phyloP scores from a whole-genome alignment of 148 eudicot genomes.

The Diospyros lotus region DNA sequence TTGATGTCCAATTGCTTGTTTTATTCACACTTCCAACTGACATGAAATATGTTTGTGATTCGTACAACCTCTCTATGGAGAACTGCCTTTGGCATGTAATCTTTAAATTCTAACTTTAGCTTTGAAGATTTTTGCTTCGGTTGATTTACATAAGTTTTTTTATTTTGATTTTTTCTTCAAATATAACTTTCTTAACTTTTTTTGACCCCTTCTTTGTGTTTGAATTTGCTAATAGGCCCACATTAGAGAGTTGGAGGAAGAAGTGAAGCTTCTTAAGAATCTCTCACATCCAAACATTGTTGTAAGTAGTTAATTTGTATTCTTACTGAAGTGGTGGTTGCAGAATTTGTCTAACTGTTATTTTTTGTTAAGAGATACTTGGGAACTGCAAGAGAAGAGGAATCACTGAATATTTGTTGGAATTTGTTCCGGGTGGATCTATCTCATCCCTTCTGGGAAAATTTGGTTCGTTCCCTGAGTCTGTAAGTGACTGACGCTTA shows the following conservation, averaged over 20 bases:
- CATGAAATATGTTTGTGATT: not conserved
- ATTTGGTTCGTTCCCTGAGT: conserved; percentile 93
- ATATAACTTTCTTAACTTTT: not conserved
- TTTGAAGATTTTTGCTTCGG: not conserved
- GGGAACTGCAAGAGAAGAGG: conserved; percentile 91
- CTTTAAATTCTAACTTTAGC: not conserved
- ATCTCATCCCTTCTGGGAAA: conserved; percentile 85
- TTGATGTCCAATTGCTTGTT: not conserved
- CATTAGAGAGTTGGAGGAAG: conserved; percentile 87
- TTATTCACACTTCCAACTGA: not conserved
- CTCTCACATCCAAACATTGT: conserved; percentile 91
- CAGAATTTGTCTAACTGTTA: conserved; percentile 2
- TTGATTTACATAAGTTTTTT: not conserved
- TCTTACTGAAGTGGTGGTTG: not conserved
- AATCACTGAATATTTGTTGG: conserved; percentile 83
- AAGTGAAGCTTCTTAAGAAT: conserved; percentile 89
- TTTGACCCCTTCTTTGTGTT: not conserved
- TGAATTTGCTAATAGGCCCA: conserved; percentile 52
- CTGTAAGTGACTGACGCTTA: conserved; percentile 47
- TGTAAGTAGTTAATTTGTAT: conserved; percentile 38
- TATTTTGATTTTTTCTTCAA: not conserved
- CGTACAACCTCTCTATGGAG: not conserved
- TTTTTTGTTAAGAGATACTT: conserved; percentile 62
- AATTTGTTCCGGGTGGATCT: conserved; percentile 96
- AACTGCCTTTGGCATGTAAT: conserved; percentile 27